These are phyloP conservation scores for Mycena polygramma DNA, from an alignment of 768 basidiomycete genomes.

Conservation along the genomic window DNA sequence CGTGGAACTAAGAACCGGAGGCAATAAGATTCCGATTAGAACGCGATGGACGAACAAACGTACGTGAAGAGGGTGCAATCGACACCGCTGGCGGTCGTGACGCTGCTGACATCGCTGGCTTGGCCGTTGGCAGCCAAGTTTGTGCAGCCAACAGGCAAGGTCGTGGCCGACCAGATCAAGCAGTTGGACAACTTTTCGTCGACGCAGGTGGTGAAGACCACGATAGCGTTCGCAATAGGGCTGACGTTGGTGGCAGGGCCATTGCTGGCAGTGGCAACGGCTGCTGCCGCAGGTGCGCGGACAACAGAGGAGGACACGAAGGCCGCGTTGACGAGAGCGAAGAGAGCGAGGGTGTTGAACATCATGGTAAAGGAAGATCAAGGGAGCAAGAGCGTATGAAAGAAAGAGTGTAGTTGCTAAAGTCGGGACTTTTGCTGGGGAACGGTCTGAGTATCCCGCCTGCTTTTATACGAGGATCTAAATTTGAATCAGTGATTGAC, in stretches of 20 bases:
- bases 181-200: slow-evolving; percentile 29
- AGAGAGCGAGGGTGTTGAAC: slow-evolving; percentile 31
- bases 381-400: not conserved
- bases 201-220: slow-evolving; percentile 30
- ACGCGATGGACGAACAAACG: not conserved
- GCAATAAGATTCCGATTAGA: not conserved
- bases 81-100: slow-evolving; percentile 10
- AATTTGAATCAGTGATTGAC: not conserved
- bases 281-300: slow-evolving; percentile 6
- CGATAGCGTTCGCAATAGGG: slow-evolving; percentile 20
- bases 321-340: slow-evolving; percentile 32
- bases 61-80: slow-evolving; percentile 38
- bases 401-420: no score
- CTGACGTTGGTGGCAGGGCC: not conserved
- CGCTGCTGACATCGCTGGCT: slow-evolving; percentile 27
- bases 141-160: slow-evolving; percentile 36
- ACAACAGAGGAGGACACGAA: slow-evolving; percentile 22
- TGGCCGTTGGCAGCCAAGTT: slow-evolving; percentile 31
- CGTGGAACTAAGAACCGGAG: slow-evolving; percentile 12
- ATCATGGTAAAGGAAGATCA: not conserved
- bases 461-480: not conserved
- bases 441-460: not conserved
- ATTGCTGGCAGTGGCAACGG: slow-evolving; percentile 9
- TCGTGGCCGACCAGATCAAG: slow-evolving; percentile 31
- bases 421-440: no score